Base-by-base conservation (phyloP, 352 stramenopile genomes). In the Globisporangium takayamanum region DNA sequence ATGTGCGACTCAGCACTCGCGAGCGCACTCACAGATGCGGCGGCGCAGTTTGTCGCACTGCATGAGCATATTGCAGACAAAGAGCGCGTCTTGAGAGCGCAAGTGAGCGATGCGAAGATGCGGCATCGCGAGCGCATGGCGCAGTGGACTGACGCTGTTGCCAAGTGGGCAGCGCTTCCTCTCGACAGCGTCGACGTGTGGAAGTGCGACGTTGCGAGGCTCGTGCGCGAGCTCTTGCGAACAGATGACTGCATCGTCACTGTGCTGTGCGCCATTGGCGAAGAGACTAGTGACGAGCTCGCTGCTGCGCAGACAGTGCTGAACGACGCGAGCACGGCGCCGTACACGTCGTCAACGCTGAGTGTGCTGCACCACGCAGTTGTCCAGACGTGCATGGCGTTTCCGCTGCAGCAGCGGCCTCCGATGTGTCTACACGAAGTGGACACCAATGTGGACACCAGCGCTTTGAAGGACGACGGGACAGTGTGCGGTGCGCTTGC, bases 341-440 rank as follows among this genome's bases (percentile, higher is more conserved):
- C 58, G 5, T 45, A 59, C 44, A 52, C 47, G 37, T 65, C 59
- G 15, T 57, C 42, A 15, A 28, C 37, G 26, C 36, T 65, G 15
- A 65, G 56, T 33, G 53, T 57, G 37, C 26, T 60, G 36, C 60
- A 60, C 11, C 59, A 42, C 22, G 42, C 59, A 5, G 36, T 60
- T 20, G 14, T 57, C 5, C 10, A 26, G n/a, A 57, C 48, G 10
- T 58, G 54, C 11, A 50, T 61, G 60, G 55, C 39, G 22, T 52
- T 66, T 2, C 53, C 60, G 7, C 16, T 66, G 20, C 28, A 39
- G 33, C 33, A 39, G 33, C 33, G 33, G 33, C 33, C 5, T 39
- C 33, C 33, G 10, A 12, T 12, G 14, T 46, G 41, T 46, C 41
- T 20, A n/a, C 41, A 18, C 15, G 5, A 46, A 18, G 41, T n/a